Evolutionary conservation across 164 flowering plant species (phyloP), one percentile per base, ranked within the genome.

Genomic region (Cinnamomum chago): DNA sequence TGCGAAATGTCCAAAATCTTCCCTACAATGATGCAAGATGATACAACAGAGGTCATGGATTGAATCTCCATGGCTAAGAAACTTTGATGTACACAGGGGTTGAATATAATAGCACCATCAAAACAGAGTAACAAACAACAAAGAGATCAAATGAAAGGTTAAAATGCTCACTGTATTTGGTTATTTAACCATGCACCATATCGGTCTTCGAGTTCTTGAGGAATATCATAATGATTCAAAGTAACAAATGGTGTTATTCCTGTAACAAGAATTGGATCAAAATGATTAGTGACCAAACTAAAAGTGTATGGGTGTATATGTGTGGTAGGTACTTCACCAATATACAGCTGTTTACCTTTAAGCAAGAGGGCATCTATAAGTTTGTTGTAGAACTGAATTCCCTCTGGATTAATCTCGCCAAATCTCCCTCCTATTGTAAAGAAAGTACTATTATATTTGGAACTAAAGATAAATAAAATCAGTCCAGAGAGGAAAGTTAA

Each of bases 311-410:
- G 25, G 28, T 64, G 2, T 24, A 14, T 23, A 64, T 25, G 24
- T 22, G 23, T n/a, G 67, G 10, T 64, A 24, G n/a, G 14, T 64
- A 64, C 13, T 4, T 64, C 4, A n/a, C 10, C 27, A 22, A 64
- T 6, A 13, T 64, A 64, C 24, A 24, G 24, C 3, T n/a, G n/a
- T 2, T 68, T 68, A 68, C 71, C 71, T 83, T 79, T 85, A 1
- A 15, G 71, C 35, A 89, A 74, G 23, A 89, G 86, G 40, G 83
- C 83, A 73, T 89, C 81, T 5, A 90, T 90, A 40, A 88, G 77
- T 24, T 79, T 83, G 86, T 83, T 85, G 65, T 88, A 90, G 71
- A 73, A 70, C 6, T 78, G 55, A 33, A 88, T 82, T 47, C 90
- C 92, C 9, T 72, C 81, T 9, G 13, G 17, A 70, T 88, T 90